A percentile compares a stretch with the other conserved stretches of the same genome.
Conservation (phyloP, 306 rosid genomes). For the Cercis canadensis region DNA sequence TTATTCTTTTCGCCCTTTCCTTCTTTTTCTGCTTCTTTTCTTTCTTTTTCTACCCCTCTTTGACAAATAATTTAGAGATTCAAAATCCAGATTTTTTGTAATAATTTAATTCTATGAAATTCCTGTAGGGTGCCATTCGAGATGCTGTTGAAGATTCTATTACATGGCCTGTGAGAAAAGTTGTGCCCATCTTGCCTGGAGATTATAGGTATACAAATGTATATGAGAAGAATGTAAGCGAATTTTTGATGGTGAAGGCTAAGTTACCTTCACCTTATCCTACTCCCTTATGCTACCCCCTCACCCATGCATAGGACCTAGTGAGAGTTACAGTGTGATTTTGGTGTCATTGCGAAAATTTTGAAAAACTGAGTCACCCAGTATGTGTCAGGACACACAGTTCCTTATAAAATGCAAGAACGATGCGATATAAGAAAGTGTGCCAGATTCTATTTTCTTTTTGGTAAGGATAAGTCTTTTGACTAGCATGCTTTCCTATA, state of each 20-base stretch:
- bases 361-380: too few relatives aligned
- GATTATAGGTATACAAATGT: slow-evolving; percentile 76
- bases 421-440: too few relatives aligned
- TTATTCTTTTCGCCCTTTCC: slow-evolving; percentile 20
- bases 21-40: background rate
- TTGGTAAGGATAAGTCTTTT: too few relatives aligned
- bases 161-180: slow-evolving; percentile 96
- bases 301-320: too few relatives aligned
- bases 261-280: too few relatives aligned
- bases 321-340: too few relatives aligned
- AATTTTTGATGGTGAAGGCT: slow-evolving; percentile 5
- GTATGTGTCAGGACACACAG: too few relatives aligned
- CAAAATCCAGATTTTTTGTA: slow-evolving; percentile 18
- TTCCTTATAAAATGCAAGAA: too few relatives aligned
- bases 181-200: slow-evolving; percentile 91
- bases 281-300: too few relatives aligned
- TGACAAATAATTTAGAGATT: slow-evolving; percentile 14
- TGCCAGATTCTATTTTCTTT: too few relatives aligned
- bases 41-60: slow-evolving; percentile 4
- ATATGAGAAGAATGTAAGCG: slow-evolving; percentile 9
- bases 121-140: slow-evolving; percentile 73
- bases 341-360: too few relatives aligned
- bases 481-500: too few relatives aligned
- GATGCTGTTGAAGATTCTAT: slow-evolving; percentile 96
- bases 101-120: slow-evolving; percentile 36